These are phyloP conservation scores for Diplogelasinospora grovesii DNA, from an alignment of 495 filamentous ascomycete genomes.

Conservation along the genomic window DNA sequence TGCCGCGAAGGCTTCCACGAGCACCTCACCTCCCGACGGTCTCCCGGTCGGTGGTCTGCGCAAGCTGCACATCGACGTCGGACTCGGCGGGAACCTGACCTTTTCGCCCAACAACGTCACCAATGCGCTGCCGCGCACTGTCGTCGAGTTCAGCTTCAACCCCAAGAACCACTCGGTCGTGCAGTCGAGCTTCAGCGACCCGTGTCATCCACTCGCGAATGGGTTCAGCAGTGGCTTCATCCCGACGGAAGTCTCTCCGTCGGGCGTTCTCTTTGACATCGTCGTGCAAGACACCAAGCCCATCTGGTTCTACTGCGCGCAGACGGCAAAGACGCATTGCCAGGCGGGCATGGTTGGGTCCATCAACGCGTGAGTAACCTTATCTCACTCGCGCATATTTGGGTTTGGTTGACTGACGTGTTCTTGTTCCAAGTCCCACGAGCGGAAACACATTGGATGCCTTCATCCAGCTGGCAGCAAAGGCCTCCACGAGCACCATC, in stretches of 20 bases:
- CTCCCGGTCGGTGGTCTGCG: conserved; percentile 30
- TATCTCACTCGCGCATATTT: neutral
- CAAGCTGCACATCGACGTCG: conserved; percentile 29
- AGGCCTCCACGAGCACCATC: conserved; percentile 27
- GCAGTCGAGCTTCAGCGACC: conserved; percentile 35
- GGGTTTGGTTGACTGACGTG: too few species aligned
- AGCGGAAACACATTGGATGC: conserved; percentile 33
- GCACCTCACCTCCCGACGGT: conserved; percentile 23
- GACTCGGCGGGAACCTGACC: conserved; percentile 22
- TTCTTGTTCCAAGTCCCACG: conserved; percentile 15
- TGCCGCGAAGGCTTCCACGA: conserved; percentile 21
- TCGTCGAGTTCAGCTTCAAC: conserved; percentile 35
- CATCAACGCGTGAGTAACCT: conserved; percentile 29
- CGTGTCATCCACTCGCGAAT: conserved; percentile 30
- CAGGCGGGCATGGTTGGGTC: conserved; percentile 37
- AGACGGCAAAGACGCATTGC: conserved; percentile 37
- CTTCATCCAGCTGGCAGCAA: conserved; percentile 29
- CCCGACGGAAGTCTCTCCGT: conserved; percentile 27
- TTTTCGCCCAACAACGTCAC: conserved; percentile 34
- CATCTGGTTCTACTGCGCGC: conserved; percentile 55
- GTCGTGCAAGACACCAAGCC: conserved; percentile 42
- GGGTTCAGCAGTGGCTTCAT: conserved; percentile 40
- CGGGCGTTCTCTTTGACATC: conserved; percentile 37
- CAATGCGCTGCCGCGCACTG: conserved; percentile 27
- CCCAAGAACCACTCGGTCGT: conserved; percentile 36